Evolutionary conservation across 225 moss, liverwort and hornwort genomes (phyloP), one percentile per base, ranked within the genome.

Genomic region (Physcomitrium patens): DNA sequence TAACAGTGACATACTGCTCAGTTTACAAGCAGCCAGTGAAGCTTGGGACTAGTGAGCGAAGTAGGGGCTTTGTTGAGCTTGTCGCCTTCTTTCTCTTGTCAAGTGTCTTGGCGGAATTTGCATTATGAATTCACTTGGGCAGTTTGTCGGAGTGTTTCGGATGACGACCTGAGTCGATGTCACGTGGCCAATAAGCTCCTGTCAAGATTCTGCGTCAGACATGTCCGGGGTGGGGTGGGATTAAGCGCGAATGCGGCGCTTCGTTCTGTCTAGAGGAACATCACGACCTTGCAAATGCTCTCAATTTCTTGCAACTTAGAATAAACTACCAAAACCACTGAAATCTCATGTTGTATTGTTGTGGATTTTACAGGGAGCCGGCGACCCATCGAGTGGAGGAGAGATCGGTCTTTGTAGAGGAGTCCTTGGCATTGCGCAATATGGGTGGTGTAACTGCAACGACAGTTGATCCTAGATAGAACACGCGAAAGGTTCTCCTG

Each of bases 361-460:
- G n/a, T 54, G 12, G 43, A 16, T 49, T 67, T 68, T 69, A 42
- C 74, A 56, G 74, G 57, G 41, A 23, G 56, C 45, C n/a, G 42
- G 24, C 18, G 3, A 56, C 28, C 31, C 47, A 12, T 5, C 31
- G 12, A 10, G 46, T 64, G 46, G 49, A 49, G 42, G 26, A 16
- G 49, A 18, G 45, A 18, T 0, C 43, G 48, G 48, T 49, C 12
- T 5, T 49, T 49, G 48, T 15, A 3, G 7, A 37, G 5, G 31
- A 37, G 31, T 57, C 17, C 22, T 48, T 3, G 16, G 17, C 48
- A 48, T 41, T 48, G 71, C n/a, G 28, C 18, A 23, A 62, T 17
- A 47, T 2, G 8, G 9, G 22, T 71, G 19, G 46, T 15, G 14
- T 52, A 16, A 42, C 10, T 23, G 17, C 17, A 5, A 68, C 68